A percentile compares a stretch with the other conserved stretches of the same genome.
phyloP scores from a whole-genome alignment of 305 asterid species.

The Fraxinus angustifolia region DNA sequence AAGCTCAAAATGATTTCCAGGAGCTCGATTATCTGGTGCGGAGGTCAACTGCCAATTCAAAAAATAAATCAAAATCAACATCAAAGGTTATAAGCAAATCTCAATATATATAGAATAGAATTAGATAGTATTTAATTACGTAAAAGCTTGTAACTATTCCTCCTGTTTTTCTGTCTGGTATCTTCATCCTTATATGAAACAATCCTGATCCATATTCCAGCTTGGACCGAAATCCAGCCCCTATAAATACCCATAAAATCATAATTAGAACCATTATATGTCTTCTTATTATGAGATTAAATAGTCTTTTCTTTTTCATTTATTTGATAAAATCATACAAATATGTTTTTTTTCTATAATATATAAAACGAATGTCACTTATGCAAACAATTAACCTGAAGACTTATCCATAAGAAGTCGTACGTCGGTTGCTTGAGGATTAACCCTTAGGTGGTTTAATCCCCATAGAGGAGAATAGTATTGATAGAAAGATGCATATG shows the following conservation, averaged over 20 bases:
- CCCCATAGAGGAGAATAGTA: conserved; percentile 46
- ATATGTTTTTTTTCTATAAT: too few relatives aligned
- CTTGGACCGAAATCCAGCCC: conserved; percentile 61
- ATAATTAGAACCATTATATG: not conserved
- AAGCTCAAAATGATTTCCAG: conserved; percentile 41
- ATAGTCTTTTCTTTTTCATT: too few relatives aligned
- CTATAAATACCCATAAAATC: conserved; percentile 6
- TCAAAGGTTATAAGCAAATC: not conserved
- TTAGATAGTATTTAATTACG: conserved; percentile 20
- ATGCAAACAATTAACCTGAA: conserved; percentile 27
- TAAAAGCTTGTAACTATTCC: conserved; percentile 46
- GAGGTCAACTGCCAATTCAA: conserved; percentile 33
- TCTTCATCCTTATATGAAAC: conserved; percentile 46
- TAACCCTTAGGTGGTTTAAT: conserved; percentile 26
- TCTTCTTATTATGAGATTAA: not conserved
- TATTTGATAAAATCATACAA: too few relatives aligned
- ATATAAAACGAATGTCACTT: not conserved
- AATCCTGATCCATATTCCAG: conserved; percentile 38
- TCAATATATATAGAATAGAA: not conserved
- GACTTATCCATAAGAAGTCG: conserved; percentile 37
- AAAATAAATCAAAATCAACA: not conserved
- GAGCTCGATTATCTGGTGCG: conserved; percentile 4
- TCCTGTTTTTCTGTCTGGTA: conserved; percentile 34
- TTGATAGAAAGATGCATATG: conserved; percentile 26
- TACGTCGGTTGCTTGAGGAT: conserved; percentile 33